Evolutionary conservation across 495 filamentous ascomycete species (phyloP).

Genomic region (Podospora bellae-mahoneyi): DNA sequence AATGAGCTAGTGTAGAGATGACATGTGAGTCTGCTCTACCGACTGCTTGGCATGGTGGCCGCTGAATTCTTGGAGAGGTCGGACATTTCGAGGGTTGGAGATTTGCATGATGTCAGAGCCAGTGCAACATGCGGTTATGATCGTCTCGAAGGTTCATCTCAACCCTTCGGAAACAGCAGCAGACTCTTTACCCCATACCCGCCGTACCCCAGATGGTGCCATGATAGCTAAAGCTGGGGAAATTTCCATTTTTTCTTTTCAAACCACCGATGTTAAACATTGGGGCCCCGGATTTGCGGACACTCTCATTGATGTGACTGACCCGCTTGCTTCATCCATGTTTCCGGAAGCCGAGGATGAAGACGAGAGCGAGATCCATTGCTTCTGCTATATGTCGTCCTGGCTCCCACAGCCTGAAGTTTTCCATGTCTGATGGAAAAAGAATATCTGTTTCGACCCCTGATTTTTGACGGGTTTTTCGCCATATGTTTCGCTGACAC

Average conservation of each 20-base stretch:
- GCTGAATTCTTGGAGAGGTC: background rate
- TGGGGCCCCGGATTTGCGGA: conserved; percentile 4
- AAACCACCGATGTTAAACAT: background rate
- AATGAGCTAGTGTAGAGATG: background rate
- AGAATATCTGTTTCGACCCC: background rate
- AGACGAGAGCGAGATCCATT: background rate
- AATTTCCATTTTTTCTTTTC: background rate
- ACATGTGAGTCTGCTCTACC: background rate
- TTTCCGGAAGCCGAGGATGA: background rate
- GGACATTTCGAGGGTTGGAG: background rate
- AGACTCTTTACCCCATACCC: background rate
- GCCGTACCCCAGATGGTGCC: background rate
- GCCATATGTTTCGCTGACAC: background rate
- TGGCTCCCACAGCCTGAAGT: background rate
- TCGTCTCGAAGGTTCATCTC: background rate
- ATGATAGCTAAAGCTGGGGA: background rate
- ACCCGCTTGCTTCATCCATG: conserved; percentile 4
- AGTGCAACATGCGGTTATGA: background rate
- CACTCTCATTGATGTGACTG: background rate
- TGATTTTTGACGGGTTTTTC: background rate
- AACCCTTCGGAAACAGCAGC: background rate
- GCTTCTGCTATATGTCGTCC: background rate
- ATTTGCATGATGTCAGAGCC: background rate
- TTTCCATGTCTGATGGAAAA: background rate
- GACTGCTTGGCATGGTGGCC: background rate